Conservation (phyloP, 129 eudicot species). For the Flaveria brownii region DNA sequence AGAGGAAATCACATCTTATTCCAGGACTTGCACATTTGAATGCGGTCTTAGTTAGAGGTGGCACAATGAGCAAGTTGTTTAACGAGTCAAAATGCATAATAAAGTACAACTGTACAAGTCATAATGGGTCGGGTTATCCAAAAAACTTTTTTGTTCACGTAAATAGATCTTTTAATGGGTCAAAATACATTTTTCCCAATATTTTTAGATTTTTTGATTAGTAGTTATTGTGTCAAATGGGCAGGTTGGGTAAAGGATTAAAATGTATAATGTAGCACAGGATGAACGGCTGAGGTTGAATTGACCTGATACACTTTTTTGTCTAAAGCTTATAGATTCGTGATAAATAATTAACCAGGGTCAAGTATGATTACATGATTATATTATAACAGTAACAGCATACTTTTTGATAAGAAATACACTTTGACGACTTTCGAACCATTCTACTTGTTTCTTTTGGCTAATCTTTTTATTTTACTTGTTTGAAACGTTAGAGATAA, state of each 20-base stretch:
- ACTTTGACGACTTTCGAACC: not conserved
- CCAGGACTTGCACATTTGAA: not conserved
- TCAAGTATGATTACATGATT: not conserved
- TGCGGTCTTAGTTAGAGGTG: not conserved
- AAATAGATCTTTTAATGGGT: not conserved
- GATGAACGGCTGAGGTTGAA: not conserved
- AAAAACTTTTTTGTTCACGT: not conserved
- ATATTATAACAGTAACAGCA: not conserved
- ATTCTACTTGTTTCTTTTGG: not conserved
- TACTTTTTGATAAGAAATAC: not conserved
- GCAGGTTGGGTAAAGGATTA: not conserved
- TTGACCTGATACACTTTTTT: not conserved
- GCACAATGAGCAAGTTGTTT: not conserved
- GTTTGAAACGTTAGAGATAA: not conserved
- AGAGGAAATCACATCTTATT: slow-evolving; percentile 12
- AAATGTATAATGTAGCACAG: not conserved
- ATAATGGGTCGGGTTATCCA: not conserved
- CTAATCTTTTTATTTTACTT: not conserved
- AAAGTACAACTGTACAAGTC: not conserved
- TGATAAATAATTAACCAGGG: not conserved
- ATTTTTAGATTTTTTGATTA: not conserved
- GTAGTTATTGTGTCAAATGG: not conserved
- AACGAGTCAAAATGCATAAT: not conserved
- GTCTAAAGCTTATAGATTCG: not conserved
- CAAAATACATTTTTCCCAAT: not conserved